Base-by-base conservation (phyloP, 257 asterid genomes). In the Eustoma russellianum region DNA sequence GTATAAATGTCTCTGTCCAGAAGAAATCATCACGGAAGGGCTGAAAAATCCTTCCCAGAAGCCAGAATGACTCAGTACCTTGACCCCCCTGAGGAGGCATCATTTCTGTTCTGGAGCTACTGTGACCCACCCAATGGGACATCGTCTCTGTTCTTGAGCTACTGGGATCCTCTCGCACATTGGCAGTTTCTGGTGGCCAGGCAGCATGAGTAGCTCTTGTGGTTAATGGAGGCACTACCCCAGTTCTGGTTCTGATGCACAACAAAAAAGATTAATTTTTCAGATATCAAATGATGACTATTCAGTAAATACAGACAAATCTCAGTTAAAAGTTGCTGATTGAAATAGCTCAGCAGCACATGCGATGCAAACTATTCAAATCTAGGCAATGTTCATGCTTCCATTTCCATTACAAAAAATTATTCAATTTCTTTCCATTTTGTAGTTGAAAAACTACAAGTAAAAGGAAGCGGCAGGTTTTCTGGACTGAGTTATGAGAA, bases 171-270 rank as follows among this genome's bases (percentile, higher is more conserved):
- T 64, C 83, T 52, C 66, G 66, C 74, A 47, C 73, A 65, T 62
- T 66, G 59, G 18, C 69, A 61, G 62, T 71, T 52, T 60, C 66
- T 52, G 53, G 76, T 17, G 93, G 82, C 98, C 98, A 92, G 12
- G 98, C 97, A 58, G 95, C 90, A 72, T 46, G 65, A 57, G 91
- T 81, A 62, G 86, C 90, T 77, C 94, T 76, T 66, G 79, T 66
- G 70, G 85, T 75, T 51, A 81, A 73, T 46, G 93, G 77, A 56
- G 82, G 80, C 61, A 74, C 69, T 48, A 41, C 80, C 17, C 89
- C 94, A 2, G 68, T 33, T 73, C 88, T 79, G 64, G 76, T 78
- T 67, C 95, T 80, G 81, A 51, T 13, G 73, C 52, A 33, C 52
- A 44, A 33, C 33, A 48, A 48, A 60, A 56, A 61, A 43, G 19